These are phyloP conservation scores for Coemansia sp. DNA, from an alignment of 192 early-diverging fungal genomes.

Conservation along the genomic window DNA sequence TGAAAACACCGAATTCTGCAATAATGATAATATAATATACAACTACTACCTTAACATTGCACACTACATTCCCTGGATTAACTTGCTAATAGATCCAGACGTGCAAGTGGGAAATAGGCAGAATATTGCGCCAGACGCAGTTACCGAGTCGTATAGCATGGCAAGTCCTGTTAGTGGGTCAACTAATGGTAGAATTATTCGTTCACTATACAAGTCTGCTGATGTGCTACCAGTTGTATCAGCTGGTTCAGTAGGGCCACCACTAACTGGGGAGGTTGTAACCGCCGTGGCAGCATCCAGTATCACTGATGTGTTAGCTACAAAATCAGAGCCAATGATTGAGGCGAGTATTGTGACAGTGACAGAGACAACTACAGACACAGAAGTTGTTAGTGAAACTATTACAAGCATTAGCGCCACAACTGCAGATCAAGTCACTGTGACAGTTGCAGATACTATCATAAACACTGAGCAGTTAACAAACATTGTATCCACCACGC, in stretches of 20 bases:
- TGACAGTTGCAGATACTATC: not conserved
- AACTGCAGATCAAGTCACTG: not conserved
- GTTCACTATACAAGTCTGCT: not conserved
- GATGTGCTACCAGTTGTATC: not conserved
- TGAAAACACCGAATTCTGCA: constrained; percentile 10
- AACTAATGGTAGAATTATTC: not conserved
- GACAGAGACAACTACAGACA: not conserved
- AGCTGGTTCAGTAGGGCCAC: too few relatives aligned
- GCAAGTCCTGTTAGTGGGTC: not conserved
- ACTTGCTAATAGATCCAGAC: not conserved
- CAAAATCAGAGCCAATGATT: too few relatives aligned
- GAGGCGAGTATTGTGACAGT: too few relatives aligned
- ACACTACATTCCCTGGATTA: constrained; percentile 31
- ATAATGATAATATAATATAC: not conserved
- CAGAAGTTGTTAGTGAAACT: not conserved
- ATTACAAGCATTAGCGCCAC: not conserved
- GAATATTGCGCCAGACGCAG: not conserved
- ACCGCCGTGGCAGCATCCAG: too few relatives aligned
- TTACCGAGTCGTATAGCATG: not conserved
- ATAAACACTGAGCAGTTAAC: not conserved
- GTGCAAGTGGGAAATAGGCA: not conserved
- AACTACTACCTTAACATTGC: constrained; percentile 28
- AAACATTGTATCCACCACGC: not conserved
- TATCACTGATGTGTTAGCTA: too few relatives aligned
- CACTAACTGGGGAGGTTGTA: too few relatives aligned